These are phyloP conservation scores for Melampsora americana DNA, from an alignment of 1,284 basidiomycete genomes.

Conservation along the genomic window DNA sequence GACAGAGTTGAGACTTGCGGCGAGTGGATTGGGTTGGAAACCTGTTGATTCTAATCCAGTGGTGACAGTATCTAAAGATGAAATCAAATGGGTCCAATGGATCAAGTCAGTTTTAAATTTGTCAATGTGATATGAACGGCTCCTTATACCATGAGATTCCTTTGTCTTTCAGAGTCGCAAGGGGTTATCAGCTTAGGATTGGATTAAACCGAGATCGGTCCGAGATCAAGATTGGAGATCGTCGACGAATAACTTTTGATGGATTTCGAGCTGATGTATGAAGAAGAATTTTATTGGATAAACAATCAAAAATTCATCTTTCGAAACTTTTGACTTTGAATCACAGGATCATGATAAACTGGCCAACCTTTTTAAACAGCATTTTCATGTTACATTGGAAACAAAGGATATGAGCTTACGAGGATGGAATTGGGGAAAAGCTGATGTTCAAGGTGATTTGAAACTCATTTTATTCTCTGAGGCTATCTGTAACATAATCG, in stretches of 20 bases:
- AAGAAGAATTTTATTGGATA: constrained; percentile 33
- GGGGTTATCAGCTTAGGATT: constrained; percentile 83
- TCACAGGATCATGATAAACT: constrained; percentile 76
- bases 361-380: constrained; percentile 70
- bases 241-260: constrained; percentile 74
- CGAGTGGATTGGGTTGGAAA: constrained; percentile 88
- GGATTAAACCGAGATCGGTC: constrained; percentile 60
- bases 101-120: constrained; percentile 57
- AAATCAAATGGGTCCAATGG: constrained; percentile 87
- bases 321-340: background rate
- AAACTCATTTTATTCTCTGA: background rate
- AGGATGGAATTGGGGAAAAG: constrained; percentile 98
- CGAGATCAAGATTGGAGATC: constrained; percentile 61
- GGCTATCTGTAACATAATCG: background rate
- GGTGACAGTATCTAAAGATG: constrained; percentile 66
- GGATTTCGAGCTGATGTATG: constrained; percentile 84
- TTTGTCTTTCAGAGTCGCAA: constrained; percentile 66
- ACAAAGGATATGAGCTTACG: constrained; percentile 80
- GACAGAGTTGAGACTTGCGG: constrained; percentile 79
- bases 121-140: background rate
- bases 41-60: constrained; percentile 61
- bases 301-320: too few species aligned
- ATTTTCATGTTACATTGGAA: constrained; percentile 81
- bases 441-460: constrained; percentile 79
- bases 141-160: background rate